phyloP scores from a whole-genome alignment of 768 basidiomycete species.

The Mycena amicta region DNA sequence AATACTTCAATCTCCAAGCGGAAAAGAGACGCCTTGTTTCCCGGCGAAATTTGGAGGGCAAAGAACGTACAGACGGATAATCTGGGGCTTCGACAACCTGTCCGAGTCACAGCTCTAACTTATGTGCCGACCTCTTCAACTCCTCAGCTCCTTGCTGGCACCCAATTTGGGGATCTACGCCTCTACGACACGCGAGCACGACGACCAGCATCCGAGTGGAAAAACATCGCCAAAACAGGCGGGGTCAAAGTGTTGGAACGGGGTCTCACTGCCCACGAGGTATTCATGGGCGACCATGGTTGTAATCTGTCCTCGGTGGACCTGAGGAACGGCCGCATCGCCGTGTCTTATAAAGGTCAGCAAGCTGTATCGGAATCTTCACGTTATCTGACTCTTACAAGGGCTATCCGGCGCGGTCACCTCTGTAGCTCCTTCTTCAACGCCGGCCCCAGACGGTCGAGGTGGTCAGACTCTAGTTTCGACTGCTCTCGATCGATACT shows the following conservation, averaged over 20 bases:
- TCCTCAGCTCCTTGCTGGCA: slow-evolving; percentile 69
- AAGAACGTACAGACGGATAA: slow-evolving; percentile 83
- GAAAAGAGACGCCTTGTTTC: slow-evolving; percentile 62
- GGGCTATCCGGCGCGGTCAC: slow-evolving; percentile 73
- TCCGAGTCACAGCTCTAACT: slow-evolving; percentile 71
- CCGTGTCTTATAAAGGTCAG: slow-evolving; percentile 71
- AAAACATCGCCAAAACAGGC: slow-evolving; percentile 56
- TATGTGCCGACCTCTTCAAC: slow-evolving; percentile 50
- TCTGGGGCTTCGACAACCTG: slow-evolving; percentile 75
- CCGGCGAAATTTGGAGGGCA: slow-evolving; percentile 82
- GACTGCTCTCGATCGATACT: slow-evolving; percentile 66
- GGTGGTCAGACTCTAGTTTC: slow-evolving; percentile 51
- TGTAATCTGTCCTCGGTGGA: slow-evolving; percentile 69
- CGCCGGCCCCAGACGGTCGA: not conserved
- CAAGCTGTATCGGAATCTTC: not conserved
- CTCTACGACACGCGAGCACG: slow-evolving; percentile 77
- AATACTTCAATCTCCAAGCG: slow-evolving; percentile 48
- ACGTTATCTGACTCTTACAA: slow-evolving; percentile 26
- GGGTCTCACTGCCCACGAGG: slow-evolving; percentile 65
- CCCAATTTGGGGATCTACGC: slow-evolving; percentile 70
- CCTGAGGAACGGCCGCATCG: slow-evolving; percentile 62
- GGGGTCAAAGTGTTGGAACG: slow-evolving; percentile 62
- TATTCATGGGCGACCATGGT: slow-evolving; percentile 69
- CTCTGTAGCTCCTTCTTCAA: slow-evolving; percentile 59
- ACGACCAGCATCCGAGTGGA: slow-evolving; percentile 71